Evolutionary conservation across 2,329 filamentous ascomycete genomes (phyloP), one percentile per base, ranked within the genome.

Genomic region (Neofusicoccum laricinum): DNA sequence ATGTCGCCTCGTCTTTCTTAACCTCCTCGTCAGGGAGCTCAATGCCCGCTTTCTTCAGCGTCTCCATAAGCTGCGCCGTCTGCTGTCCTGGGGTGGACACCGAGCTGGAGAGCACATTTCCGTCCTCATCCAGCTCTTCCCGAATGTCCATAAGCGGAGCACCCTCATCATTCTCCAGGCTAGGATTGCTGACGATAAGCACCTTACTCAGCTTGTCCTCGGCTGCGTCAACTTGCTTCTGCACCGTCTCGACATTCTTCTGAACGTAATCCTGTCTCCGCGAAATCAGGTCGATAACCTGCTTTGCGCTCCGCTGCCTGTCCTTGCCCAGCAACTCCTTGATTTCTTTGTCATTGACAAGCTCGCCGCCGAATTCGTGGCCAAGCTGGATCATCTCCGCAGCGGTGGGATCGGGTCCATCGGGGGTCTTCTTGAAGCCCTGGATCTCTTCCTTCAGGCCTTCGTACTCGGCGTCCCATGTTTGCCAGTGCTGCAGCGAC

Each of bases 401-500:
- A 66, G 59, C 55, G 69, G 72, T 55, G 55, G 65, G 46, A 6
- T 51, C 65, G 6, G 15, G 11, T 8, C 53, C 46, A 15, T 30
- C 38, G 3, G 25, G 40, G 12, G 49, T 46, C 30, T 75, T 40
- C 46, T 82, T 75, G 30, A 89, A 74, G 3, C 80, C 81, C 61
- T 86, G 78, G 34, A 98, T 85, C 71, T 96, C 92, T 74, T 96
- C 92, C 74, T 91, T 93, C 67, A 98, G 83, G 25, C 89, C 87
- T 73, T 97, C 92, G 76, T 98, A 98, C 75, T 98, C 94, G 53
- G 90, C 87, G 75, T 96, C 93, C 86, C 91, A 96, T 63, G 88
- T 89, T 68, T 91, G 90, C 94, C 94, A 99, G 79, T 96, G 90
- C 67, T 88, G 87, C 61, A 98, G 83, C 6, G 90, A 88, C 71